Conservation (phyloP, 2,329 filamentous ascomycete genomes). For the Colletotrichum aenigma region DNA sequence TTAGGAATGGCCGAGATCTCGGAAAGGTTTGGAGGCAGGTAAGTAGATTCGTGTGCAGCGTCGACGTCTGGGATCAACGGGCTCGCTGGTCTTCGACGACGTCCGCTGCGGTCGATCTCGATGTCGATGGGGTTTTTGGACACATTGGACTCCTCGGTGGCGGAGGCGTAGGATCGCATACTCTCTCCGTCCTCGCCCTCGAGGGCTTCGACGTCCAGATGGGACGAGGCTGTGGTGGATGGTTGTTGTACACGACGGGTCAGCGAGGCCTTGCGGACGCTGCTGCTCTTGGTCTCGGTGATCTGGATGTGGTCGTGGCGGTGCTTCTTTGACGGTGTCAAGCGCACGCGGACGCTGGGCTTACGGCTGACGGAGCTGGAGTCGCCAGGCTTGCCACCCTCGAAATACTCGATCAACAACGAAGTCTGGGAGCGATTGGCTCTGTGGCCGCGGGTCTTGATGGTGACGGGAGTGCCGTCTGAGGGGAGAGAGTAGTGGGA, state of each 20-base stretch:
- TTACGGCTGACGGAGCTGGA: slow-evolving; percentile 66
- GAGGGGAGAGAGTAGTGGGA: slow-evolving; percentile 82
- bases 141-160: slow-evolving; percentile 79
- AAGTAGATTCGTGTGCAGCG: slow-evolving; percentile 59
- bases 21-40: slow-evolving; percentile 71
- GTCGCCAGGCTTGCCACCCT: slow-evolving; percentile 69
- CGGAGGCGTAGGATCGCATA: slow-evolving; percentile 77
- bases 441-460: slow-evolving; percentile 74
- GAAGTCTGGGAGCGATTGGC: slow-evolving; percentile 80
- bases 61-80: slow-evolving; percentile 65
- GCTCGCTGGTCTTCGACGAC: slow-evolving; percentile 68
- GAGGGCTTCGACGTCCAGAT: slow-evolving; percentile 44
- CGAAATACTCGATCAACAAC: slow-evolving; percentile 93
- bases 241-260: slow-evolving; percentile 58
- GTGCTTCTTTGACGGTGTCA: slow-evolving; percentile 77
- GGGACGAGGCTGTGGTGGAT: slow-evolving; percentile 43
- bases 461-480: slow-evolving; percentile 90
- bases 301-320: slow-evolving; percentile 83
- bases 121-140: slow-evolving; percentile 83
- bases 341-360: slow-evolving; percentile 79
- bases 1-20: slow-evolving; percentile 82
- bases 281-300: slow-evolving; percentile 75
- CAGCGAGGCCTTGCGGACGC: slow-evolving; percentile 68
- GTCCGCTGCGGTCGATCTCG: slow-evolving; percentile 70
- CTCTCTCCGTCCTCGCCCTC: slow-evolving; percentile 68